Evolutionary conservation across 208 protist genomes (phyloP), one percentile per base, ranked within the genome.

Genomic region (Crithidia acanthocephali): DNA sequence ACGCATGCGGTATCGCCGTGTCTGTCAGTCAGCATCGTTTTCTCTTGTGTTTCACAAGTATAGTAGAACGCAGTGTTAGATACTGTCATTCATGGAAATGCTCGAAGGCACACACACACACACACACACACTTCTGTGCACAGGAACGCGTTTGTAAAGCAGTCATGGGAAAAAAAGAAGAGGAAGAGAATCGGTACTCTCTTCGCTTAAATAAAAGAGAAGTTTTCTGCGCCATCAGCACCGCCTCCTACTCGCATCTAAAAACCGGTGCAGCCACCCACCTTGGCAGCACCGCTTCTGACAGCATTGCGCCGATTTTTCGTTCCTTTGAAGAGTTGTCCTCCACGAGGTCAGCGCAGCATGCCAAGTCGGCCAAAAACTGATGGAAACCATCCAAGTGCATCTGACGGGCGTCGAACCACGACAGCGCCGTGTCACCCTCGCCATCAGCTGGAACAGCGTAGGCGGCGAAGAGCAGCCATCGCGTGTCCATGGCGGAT

Each of bases 191-290:
- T n/a, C n/a, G n/a, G n/a, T n/a, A n/a, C n/a, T n/a, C n/a, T n/a
- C n/a, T n/a, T n/a, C n/a, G n/a, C n/a, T n/a, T n/a, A n/a, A n/a
- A n/a, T n/a, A n/a, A n/a, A n/a, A n/a, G n/a, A n/a, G n/a, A n/a
- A n/a, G n/a, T n/a, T n/a, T n/a, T n/a, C n/a, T n/a, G n/a, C n/a
- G n/a, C n/a, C n/a, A n/a, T n/a, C n/a, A n/a, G n/a, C n/a, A n/a
- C n/a, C n/a, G 37, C 37, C 44, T 15, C 4, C 3, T 50, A 3
- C 16, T 50, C 16, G 20, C 20, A 22, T 6, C 7, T 7, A 35
- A 53, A 40, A 2, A 64, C 27, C 4, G 44, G 61, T 10, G 61
- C 61, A 2, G 48, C 48, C 48, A 58, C 3, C 62, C 62, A 68
- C 25, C 48, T 25, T 10, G 62, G 62, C 33, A 68, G 13, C 50